Conservation (phyloP, 192 early-diverging fungal species). For the Physocladia obscura region DNA sequence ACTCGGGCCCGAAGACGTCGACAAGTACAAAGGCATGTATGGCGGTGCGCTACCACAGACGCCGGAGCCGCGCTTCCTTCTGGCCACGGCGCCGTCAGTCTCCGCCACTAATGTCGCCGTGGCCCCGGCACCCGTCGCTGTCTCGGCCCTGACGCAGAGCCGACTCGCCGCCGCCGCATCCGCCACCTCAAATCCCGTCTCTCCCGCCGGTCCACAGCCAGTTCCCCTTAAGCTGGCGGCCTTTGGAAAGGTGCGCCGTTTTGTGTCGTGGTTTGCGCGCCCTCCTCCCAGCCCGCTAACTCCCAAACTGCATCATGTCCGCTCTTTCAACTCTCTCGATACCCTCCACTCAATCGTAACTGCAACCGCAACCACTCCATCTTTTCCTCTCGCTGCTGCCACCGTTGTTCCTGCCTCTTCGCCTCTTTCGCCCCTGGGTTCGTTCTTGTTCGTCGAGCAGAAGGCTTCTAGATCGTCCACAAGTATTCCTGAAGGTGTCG, state of each 20-base stretch:
- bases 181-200: too few relatives aligned
- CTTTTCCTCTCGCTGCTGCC: background rate
- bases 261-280: background rate
- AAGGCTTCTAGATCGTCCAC: background rate
- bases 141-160: constrained; percentile 33
- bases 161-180: background rate
- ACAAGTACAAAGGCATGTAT: constrained; percentile 41
- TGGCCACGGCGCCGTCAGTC: too few relatives aligned
- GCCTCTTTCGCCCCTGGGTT: background rate
- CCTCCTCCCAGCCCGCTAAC: background rate
- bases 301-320: background rate
- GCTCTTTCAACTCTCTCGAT: background rate
- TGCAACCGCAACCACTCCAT: too few relatives aligned
- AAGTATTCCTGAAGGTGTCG: background rate
- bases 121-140: constrained; percentile 78
- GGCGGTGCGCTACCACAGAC: constrained; percentile 31
- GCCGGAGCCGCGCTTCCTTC: constrained; percentile 1
- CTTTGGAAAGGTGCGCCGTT: constrained; percentile 51
- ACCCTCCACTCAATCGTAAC: background rate
- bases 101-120: constrained; percentile 80
- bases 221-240: constrained; percentile 70
- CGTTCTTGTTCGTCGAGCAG: background rate
- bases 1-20: constrained; percentile 36
- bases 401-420: background rate
- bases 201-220: constrained; percentile 7